These are phyloP conservation scores for Wickerhamomyces sp. DNA, from an alignment of 1,139 yeast genomes.

Conservation along the genomic window DNA sequence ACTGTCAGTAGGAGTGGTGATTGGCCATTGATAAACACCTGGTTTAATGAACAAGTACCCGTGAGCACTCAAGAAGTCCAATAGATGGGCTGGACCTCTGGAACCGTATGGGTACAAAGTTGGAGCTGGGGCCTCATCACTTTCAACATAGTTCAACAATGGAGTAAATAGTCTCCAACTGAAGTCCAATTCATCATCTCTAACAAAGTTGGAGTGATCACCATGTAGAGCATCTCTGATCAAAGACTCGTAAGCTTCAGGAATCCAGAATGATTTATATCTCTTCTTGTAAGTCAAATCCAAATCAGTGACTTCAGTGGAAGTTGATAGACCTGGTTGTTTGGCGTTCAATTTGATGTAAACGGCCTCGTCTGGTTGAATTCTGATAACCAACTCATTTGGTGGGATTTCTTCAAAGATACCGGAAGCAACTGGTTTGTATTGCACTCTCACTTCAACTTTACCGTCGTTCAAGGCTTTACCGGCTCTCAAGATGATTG, in stretches of 20 bases:
- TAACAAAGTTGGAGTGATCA: conserved; percentile 94
- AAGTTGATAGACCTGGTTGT: conserved; percentile 84
- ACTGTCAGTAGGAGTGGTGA: conserved; percentile 48
- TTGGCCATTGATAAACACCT: conserved; percentile 77
- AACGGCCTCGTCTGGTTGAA: conserved; percentile 93
- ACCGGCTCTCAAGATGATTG: conserved; percentile 93
- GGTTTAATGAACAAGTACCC: conserved; percentile 62
- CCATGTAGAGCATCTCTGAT: conserved; percentile 88
- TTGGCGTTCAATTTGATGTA: conserved; percentile 89
- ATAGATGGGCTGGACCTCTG: conserved; percentile 74
- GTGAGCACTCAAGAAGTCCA: conserved; percentile 56
- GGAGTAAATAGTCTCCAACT: conserved; percentile 96
- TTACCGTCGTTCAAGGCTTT: conserved; percentile 89
- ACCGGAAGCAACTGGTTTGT: conserved; percentile 79
- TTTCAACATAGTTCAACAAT: conserved; percentile 71
- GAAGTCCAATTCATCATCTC: conserved; percentile 94
- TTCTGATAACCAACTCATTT: conserved; percentile 87
- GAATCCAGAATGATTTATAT: conserved; percentile 87
- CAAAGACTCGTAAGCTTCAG: conserved; percentile 96
- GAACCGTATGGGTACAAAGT: conserved; percentile 81
- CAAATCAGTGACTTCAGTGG: conserved; percentile 80
- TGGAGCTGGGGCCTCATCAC: conserved; percentile 58
- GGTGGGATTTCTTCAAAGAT: conserved; percentile 78
- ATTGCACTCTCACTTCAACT: conserved; percentile 93
- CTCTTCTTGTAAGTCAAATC: conserved; percentile 82